Evolutionary conservation across 345 rosid species (phyloP), one percentile per base, ranked within the genome.

Genomic region (Eucalyptus fibrosa): DNA sequence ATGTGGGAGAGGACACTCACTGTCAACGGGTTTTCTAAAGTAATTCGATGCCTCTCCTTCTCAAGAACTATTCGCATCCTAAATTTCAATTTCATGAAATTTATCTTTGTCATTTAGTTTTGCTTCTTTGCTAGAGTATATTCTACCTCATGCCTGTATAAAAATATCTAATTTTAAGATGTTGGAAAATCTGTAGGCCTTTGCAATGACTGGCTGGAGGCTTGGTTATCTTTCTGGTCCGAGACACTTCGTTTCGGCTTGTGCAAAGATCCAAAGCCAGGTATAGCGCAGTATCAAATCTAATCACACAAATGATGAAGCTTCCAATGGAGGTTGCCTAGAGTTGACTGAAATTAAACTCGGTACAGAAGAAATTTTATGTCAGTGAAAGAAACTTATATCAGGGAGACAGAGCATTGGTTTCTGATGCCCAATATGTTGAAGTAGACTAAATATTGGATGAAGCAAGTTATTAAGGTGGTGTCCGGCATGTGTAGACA

Each of bases 151-250:
- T 45, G 87, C 87, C 23, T 5, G 21, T 28, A n/a, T 44, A 14
- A 24, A 85, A 19, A 59, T 26, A 85, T 51, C 53, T 62, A 87
- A 65, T 62, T 62, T 13, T 62, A 62, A 62, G 34, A 88, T 69
- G 32, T 23, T 47, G 86, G 42, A 50, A 13, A 21, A 86, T 92
- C 91, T 94, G 42, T 92, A 97, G 99, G 97, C 99, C 89, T 98
- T 96, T 91, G 99, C 99, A 56, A 98, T 98, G 99, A 98, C 99
- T 92, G 99, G 99, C n/a, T 98, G 99, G 99, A 94, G 99, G 86
- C 99, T 98, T 89, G 98, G 99, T 89, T 97, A 97, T 88, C 86
- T 98, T 82, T 99, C 99, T 45, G 99, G 99, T 72, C 99, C 99
- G 50, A 96, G 94, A 88, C 98, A 94, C 90, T 97, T 98, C 90